Evolutionary conservation across 192 early-diverging fungal species (phyloP).

Genomic region (Rhizophagus sp.): DNA sequence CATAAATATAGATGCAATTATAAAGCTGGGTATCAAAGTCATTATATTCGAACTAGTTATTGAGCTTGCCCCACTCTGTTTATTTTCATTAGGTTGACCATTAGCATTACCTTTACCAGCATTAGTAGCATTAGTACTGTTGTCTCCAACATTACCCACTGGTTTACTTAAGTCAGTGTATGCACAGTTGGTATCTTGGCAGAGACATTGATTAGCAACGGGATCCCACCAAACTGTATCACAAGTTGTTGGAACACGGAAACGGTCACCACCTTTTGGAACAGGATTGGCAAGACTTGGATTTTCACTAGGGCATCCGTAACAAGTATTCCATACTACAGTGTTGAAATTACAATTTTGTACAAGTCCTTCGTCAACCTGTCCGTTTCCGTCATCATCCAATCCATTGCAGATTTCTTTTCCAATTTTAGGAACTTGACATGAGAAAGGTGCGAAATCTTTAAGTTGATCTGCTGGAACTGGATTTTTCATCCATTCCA

Average conservation of each 20-base stretch:
- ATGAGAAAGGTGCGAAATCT: slow-evolving; percentile 66
- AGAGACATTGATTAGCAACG: slow-evolving; percentile 60
- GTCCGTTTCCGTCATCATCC: slow-evolving; percentile 43
- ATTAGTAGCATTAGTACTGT: background rate
- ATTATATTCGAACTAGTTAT: background rate
- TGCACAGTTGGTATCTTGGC: slow-evolving; percentile 54
- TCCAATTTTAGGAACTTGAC: slow-evolving; percentile 53
- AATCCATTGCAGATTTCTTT: slow-evolving; percentile 76
- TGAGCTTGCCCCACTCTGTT: slow-evolving; percentile 23
- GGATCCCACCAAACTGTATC: slow-evolving; percentile 75
- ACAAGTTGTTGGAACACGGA: slow-evolving; percentile 58
- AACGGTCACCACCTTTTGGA: slow-evolving; percentile 42
- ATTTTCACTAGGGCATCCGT: slow-evolving; percentile 48
- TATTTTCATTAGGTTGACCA: no score
- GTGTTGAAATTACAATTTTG: slow-evolving; percentile 52
- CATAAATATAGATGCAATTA: background rate
- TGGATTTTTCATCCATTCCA: slow-evolving; percentile 79
- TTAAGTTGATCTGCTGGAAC: slow-evolving; percentile 68
- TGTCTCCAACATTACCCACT: background rate
- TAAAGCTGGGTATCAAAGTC: background rate
- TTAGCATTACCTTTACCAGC: background rate
- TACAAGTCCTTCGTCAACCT: slow-evolving; percentile 37
- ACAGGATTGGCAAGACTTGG: slow-evolving; percentile 46
- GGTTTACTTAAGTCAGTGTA: slow-evolving; percentile 46
- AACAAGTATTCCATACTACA: slow-evolving; percentile 56